A percentile compares a stretch with the other conserved stretches of the same genome.
phyloP scores from a whole-genome alignment of 176 grass and related monocot genomes.

The Hordeum vulgare region MorexV3_pseudomolecules_assembly NC_058520.1:42094154-42094653 shows the following conservation, averaged over 20 bases:
- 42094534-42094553: background rate
- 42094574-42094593: background rate
- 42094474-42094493: constrained; percentile 87
- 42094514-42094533: background rate
- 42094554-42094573: background rate
- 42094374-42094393: background rate
- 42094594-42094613: constrained; percentile 22
- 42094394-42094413: constrained; percentile 16
- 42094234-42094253: background rate
- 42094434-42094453: constrained; percentile 92
- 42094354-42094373: background rate
- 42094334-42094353: background rate
- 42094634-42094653: constrained; percentile 88
- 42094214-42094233: background rate
- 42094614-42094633: background rate
- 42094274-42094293: background rate
- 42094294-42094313: background rate
- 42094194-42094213: background rate
- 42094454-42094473: constrained; percentile 86
- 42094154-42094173: background rate
- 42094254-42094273: background rate
- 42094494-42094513: constrained; percentile 49
- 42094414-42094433: constrained; percentile 91
- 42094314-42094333: background rate
- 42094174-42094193: background rate